Base-by-base conservation (phyloP, 2,329 filamentous ascomycete species). In the Cladosporium sp. region DNA sequence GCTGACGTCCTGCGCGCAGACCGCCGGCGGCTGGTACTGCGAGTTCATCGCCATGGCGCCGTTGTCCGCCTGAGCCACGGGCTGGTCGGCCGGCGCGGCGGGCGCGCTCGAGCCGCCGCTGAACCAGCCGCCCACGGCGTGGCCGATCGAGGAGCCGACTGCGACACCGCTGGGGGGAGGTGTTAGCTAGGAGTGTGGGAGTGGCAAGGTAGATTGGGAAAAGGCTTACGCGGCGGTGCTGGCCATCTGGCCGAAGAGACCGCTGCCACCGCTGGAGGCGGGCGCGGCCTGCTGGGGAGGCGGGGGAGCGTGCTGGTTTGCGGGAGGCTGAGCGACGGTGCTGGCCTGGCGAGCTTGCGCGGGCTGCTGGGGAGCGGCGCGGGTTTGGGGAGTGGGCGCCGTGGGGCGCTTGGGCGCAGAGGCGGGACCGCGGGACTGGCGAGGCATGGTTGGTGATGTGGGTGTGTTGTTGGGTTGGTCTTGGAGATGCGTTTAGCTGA, bases 181-280 rank as follows among this genome's bases (percentile, higher is more conserved):
- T 57, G 57, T 70, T 61, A 66, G 64, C 53, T 46, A 61, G 46
- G 48, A 59, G 14, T 18, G 49, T 46, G 51, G 42, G 57, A 41
- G 56, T 45, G 16, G 18, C 16, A 18, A 19, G 31, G 19, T 22
- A 35, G 31, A 13, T 37, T 52, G 49, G 35, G 53, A 43, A 16
- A 10, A 84, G 10, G 35, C 90, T 77, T 85, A 97, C 92, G 93
- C 93, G 71, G 93, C 93, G 54, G 93, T 98, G 69, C 85, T 90
- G 61, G 93, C 93, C 87, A 98, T 96, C 79, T 97, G 89, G 55
- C 89, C 92, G 63, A 98, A 89, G 9, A 98, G 79, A 59, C 93
- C 92, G 4, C 89, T 85, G 28, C 90, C 88, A 60, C 85, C 79
- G 50, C 76, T 73, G 32, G 69, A 67, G 32, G 70, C 64, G 19